Percentiles rank a stretch among this genome's conserved stretches.
Evolutionary conservation across 805 yeast species (phyloP).

Genomic region (Barnettozyma pratensis): DNA sequence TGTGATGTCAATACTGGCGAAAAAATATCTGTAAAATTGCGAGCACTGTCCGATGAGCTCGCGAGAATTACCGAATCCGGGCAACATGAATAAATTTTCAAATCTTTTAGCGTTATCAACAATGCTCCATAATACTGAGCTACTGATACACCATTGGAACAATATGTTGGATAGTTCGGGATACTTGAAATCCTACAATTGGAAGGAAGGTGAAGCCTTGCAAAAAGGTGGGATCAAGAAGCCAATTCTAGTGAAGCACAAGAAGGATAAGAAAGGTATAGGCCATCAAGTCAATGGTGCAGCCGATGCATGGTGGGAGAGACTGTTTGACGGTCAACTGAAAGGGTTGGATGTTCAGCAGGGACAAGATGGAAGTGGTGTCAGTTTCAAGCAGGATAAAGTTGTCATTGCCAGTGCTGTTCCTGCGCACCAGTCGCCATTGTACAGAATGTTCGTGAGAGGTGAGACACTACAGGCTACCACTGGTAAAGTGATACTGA

Average conservation of each 20-base stretch:
- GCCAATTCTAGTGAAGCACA: conserved; percentile 87
- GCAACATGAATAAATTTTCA: background rate
- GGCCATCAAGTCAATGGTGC: conserved; percentile 59
- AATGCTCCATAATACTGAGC: conserved; percentile 22
- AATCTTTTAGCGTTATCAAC: background rate
- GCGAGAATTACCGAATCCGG: conserved; percentile 17
- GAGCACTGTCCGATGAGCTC: conserved; percentile 3
- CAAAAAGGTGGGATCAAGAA: conserved; percentile 72
- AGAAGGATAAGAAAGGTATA: conserved; percentile 84
- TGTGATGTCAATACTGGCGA: background rate
- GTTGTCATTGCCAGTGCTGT: conserved; percentile 42
- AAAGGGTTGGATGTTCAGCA: conserved; percentile 60
- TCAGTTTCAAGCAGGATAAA: conserved; percentile 51
- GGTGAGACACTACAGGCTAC: conserved; percentile 87
- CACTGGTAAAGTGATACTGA: conserved; percentile 34
- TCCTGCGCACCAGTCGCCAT: conserved; percentile 56
- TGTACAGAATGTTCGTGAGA: conserved; percentile 79
- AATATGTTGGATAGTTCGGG: conserved; percentile 59
- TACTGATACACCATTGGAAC: background rate
- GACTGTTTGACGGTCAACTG: conserved; percentile 88
- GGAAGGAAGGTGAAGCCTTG: conserved; percentile 89
- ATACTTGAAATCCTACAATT: conserved; percentile 76
- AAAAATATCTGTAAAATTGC: background rate
- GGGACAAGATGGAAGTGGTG: conserved; percentile 24
- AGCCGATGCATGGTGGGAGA: conserved; percentile 95